Conservation (phyloP, 1,284 basidiomycete species). For the Amylostereum areolatum region DNA sequence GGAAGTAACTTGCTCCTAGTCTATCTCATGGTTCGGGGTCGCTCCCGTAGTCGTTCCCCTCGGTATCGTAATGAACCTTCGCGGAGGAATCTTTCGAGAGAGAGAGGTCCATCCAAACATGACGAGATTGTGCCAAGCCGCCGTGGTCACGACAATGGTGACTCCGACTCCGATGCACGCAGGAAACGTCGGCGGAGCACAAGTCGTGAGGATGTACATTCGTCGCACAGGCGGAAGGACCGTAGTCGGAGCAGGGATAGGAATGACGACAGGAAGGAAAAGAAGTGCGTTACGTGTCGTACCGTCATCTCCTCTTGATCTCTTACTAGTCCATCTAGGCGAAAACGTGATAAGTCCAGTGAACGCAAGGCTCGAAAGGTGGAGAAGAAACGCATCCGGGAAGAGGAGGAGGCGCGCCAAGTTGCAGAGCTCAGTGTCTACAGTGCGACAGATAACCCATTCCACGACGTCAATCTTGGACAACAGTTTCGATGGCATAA, state of each 20-base stretch:
- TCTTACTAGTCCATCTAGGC: conserved; percentile 32
- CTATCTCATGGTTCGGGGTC: conserved; percentile 15
- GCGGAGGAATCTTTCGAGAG: conserved; percentile 12
- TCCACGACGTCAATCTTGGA: conserved; percentile 93
- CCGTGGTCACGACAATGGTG: conserved; percentile 21
- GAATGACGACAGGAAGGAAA: conserved; percentile 42
- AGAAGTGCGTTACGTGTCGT: conserved; percentile 46
- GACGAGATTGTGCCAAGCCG: conserved; percentile 23
- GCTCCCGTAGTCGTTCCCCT: conserved; percentile 13
- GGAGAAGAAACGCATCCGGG: conserved; percentile 73
- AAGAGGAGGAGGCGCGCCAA: conserved; percentile 83
- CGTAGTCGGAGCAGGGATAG: conserved; percentile 33
- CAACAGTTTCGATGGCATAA: conserved; percentile 99
- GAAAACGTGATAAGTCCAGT: conserved; percentile 76
- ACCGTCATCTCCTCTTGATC: neutral
- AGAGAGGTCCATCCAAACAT: conserved; percentile 14
- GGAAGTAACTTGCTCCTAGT: neutral
- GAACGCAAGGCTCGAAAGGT: conserved; percentile 75
- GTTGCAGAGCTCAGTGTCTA: conserved; percentile 89
- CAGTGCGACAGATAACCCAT: conserved; percentile 93
- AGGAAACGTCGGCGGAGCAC: conserved; percentile 33
- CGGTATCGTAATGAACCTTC: conserved; percentile 11
- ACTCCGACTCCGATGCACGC: conserved; percentile 24
- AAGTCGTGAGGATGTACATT: conserved; percentile 33
- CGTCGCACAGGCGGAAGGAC: conserved; percentile 23